Evolutionary conservation across 139 green algal species (phyloP), one percentile per base, ranked within the genome.

Genomic region (Edaphochlamys debaryana): DNA sequence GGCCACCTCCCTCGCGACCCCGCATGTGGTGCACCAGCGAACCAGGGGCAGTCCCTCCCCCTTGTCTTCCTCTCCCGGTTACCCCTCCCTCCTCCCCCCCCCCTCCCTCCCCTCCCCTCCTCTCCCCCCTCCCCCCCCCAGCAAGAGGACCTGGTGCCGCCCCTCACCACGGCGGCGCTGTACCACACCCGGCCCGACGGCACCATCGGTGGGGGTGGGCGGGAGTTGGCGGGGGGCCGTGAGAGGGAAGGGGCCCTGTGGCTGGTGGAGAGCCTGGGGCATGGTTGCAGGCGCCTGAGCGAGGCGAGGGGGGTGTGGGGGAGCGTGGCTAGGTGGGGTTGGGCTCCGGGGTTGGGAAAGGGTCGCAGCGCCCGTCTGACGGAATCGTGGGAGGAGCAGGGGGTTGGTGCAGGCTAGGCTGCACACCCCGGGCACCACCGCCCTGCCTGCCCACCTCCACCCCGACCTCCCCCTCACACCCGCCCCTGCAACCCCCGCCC

Each of bases 91-190:
- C 68, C 1, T 37, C 27, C 68, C 41, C 29, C 29, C 3, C 58
- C 58, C 7, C 27, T 4, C 29, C 25, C 58, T 36, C 58, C 29
- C 27, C 25, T 13, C 58, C n/a, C 30, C 60, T n/a, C 8, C 11
- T 7, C 1, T n/a, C 30, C 60, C n/a, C 11, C 41, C 42, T 25
- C 37, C 38, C 19, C 6, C 27, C 36, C 0, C 5, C 67, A 72
- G 37, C 38, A 40, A 6, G 76, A 82, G 63, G 76, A 82, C 17
- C 63, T 82, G 64, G 76, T 82, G 30, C 76, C 76, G 27, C 32
- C 62, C 15, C 34, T 82, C 30, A 66, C 42, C 62, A 82, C 76
- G 0, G 30, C 60, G 22, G 27, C 62, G 42, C 45, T 82, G 22
- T 82, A 74, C 63, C 62, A 17, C 4, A 13, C 27, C 5, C 42